Evolutionary conservation across 768 basidiomycete genomes (phyloP), one percentile per base, ranked within the genome.

Genomic region (Tricholoma sp.): DNA sequence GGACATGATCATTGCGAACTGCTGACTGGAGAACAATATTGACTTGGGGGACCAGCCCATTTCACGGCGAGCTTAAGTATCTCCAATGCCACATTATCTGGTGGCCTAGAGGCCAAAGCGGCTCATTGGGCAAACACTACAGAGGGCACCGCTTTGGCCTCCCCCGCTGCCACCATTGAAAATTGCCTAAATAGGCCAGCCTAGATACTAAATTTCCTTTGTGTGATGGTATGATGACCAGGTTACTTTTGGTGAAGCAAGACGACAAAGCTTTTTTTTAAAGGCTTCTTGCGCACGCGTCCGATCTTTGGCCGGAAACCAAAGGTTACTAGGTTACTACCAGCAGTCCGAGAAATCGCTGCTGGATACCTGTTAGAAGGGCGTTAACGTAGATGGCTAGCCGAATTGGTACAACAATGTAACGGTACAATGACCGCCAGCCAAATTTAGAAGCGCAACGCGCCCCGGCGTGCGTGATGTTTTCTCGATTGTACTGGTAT

Each of bases 51-150:
- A 12, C 36, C 6, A 10, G 36, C 18, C 31, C 33, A 18, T 51
- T 34, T 8, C 34, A 2, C 1, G 5, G 34, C 34, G 34, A 39
- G 37, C 31, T 53, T 53, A 53, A 53, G 31, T 47, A 47, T 47
- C 13, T 6, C 6, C 28, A 51, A 62, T 53, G 61, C 59, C 59
- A 52, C 41, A 54, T 50, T 31, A 11, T 39, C 15, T 41, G 42
- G 48, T 53, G 51, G n/a, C 37, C 56, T 53, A 37, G 17, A 24
- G 53, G 55, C 53, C 52, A 59, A 53, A 56, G 47, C 55, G 53
- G 48, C 18, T 29, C 52, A 53, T 41, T 28, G 28, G 11, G 52
- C 54, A 45, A 47, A 15, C 45, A 24, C 24, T 24, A 12, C 15
- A 6, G 13, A 13, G 10, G n/a, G 20, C 42, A 24, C 20, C 20